These are phyloP conservation scores for Aspergillus baeticus DNA, from an alignment of 495 filamentous ascomycete genomes.

Conservation along the genomic window DNA sequence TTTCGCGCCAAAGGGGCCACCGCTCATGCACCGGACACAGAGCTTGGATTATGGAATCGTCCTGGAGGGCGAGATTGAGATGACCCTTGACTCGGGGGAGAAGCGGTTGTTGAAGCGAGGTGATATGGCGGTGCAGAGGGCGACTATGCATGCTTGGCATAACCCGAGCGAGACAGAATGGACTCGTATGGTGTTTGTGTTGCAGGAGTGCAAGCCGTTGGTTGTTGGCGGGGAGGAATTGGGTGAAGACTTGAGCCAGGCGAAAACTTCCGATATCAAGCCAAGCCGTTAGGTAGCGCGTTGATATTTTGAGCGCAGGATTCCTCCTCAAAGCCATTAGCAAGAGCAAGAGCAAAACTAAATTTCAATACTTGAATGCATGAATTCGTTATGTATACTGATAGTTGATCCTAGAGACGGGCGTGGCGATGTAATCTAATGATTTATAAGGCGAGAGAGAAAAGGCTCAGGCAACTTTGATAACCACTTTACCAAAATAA, in stretches of 20 bases:
- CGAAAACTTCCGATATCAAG: conserved; percentile 5
- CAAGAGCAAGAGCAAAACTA: background rate
- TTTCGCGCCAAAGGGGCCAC: conserved; percentile 50
- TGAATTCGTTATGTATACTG: too few species aligned
- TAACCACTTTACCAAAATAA: conserved; percentile 74
- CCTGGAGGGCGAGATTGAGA: conserved; percentile 71
- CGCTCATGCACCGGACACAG: conserved; percentile 16
- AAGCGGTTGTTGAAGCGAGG: conserved; percentile 65
- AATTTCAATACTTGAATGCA: background rate
- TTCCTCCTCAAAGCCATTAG: background rate
- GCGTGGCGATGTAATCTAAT: background rate
- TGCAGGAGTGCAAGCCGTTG: conserved; percentile 49
- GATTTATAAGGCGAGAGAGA: background rate
- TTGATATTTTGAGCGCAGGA: background rate
- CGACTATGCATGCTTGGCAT: conserved; percentile 45
- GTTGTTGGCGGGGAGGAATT: conserved; percentile 39
- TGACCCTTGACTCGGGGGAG: conserved; percentile 63
- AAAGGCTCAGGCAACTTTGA: conserved; percentile 26
- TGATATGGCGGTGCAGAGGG: conserved; percentile 67
- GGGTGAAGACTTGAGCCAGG: conserved; percentile 41
- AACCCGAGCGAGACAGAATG: conserved; percentile 43
- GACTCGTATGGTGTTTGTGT: conserved; percentile 58
- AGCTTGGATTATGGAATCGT: conserved; percentile 75
- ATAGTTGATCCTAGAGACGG: too few species aligned
- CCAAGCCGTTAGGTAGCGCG: background rate